These are phyloP conservation scores for Entonaema liquescens DNA, from an alignment of 495 filamentous ascomycete species.

Conservation along the genomic window DNA sequence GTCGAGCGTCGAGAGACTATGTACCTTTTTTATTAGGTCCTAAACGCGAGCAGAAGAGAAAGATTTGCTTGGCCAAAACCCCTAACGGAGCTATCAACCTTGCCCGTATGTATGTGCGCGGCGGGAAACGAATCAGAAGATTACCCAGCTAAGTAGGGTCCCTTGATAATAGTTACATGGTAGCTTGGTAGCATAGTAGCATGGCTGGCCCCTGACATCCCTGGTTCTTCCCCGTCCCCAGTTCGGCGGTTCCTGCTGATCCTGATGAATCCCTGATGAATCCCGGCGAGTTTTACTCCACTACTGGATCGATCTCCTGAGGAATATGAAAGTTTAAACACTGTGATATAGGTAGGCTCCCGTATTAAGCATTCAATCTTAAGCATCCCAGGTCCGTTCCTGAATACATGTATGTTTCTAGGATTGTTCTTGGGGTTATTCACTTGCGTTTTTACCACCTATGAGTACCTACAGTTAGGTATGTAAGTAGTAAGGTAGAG, in stretches of 20 bases:
- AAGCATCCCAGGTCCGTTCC: neutral
- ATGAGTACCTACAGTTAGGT: too few relatives aligned
- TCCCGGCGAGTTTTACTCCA: constrained; percentile 14
- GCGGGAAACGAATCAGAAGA: constrained; percentile 31
- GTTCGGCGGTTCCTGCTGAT: constrained; percentile 41
- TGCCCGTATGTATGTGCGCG: neutral
- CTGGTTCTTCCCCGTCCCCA: constrained; percentile 36
- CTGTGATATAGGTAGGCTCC: constrained; percentile 15
- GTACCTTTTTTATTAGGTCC: neutral
- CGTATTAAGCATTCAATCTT: neutral
- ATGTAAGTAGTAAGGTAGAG: too few relatives aligned
- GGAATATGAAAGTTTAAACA: constrained; percentile 15
- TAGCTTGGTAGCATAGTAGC: too few relatives aligned
- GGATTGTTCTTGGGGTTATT: neutral
- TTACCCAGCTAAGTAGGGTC: constrained; percentile 2
- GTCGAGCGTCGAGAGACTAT: neutral
- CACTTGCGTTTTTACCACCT: too few relatives aligned
- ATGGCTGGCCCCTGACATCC: constrained; percentile 15
- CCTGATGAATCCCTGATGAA: constrained; percentile 34
- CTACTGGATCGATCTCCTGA: constrained; percentile 34
- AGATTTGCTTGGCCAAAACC: neutral
- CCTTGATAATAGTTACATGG: neutral
- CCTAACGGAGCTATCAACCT: constrained; percentile 2
- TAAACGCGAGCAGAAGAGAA: neutral
- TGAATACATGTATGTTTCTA: too few relatives aligned